Percentiles rank a stretch among this genome's conserved stretches.
These are phyloP conservation scores for Fusarium circinatum DNA, from an alignment of 2,329 filamentous ascomycete genomes.

Conservation along the genomic window DNA sequence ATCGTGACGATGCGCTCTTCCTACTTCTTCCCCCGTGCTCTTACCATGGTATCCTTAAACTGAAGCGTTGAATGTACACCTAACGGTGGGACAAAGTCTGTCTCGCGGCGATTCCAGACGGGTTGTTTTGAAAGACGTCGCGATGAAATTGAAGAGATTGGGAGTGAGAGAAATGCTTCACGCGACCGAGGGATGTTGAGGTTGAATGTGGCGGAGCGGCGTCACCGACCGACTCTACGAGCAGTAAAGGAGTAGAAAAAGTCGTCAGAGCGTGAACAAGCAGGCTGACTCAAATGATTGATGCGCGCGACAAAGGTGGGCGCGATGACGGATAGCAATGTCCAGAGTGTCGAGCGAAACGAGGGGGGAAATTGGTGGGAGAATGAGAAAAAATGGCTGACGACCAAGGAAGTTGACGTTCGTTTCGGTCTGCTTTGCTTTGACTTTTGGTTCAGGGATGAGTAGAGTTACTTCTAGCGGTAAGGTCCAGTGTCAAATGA, in stretches of 20 bases:
- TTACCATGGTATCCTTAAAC: constrained; percentile 65
- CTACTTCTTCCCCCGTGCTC: constrained; percentile 63
- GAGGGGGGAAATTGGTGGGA: constrained; percentile 37
- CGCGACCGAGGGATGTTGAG: constrained; percentile 52
- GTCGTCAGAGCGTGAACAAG: constrained; percentile 26
- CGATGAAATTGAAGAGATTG: constrained; percentile 26
- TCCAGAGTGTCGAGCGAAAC: constrained; percentile 27
- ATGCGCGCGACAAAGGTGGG: constrained; percentile 27
- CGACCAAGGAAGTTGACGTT: constrained; percentile 44
- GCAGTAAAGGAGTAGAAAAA: constrained; percentile 38
- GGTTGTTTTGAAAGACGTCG: constrained; percentile 9
- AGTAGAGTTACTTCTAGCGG: constrained; percentile 32
- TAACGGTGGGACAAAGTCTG: background rate
- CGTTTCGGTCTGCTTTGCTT: constrained; percentile 5
- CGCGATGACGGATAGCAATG: constrained; percentile 31
- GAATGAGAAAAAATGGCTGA: constrained; percentile 35
- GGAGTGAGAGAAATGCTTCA: constrained; percentile 47
- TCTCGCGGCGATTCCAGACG: constrained; percentile 10
- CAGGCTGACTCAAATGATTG: constrained; percentile 10
- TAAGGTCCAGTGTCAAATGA: constrained; percentile 25
- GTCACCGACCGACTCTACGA: constrained; percentile 40
- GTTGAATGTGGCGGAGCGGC: constrained; percentile 39
- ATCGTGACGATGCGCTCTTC: constrained; percentile 68
- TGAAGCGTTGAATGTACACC: constrained; percentile 25
- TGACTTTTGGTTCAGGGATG: constrained; percentile 45